Evolutionary conservation across 148 eudicot species (phyloP), one percentile per base, ranked within the genome.

Genomic region (Selenicereus undatus): DNA sequence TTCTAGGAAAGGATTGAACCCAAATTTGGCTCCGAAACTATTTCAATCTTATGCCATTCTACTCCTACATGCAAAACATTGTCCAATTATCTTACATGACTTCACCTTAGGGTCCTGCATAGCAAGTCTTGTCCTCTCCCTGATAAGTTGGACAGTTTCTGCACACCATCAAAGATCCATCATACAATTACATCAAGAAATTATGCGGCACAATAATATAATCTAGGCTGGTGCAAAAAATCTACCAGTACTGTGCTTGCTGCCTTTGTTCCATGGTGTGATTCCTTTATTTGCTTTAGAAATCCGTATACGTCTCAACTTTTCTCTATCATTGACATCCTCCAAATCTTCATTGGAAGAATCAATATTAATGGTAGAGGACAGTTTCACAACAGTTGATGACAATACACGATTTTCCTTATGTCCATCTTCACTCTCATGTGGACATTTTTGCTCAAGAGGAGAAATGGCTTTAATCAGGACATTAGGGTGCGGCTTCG

Each of bases 71-170:
- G 54, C 71, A 66, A 26, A 66, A 66, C 71, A 66, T 27, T 22
- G 60, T 54, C 65, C 85, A 83, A 86, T 73, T 27, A 83, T 76
- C 96, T 93, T 91, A 90, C 93, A 91, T 91, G 94, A 90, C 97
- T 85, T 93, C 97, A 96, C 99, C 99, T 96, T 91, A 86, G 93
- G 98, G 83, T 84, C 79, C 91, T 92, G 97, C 99, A 96, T 96
- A 81, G 99, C 99, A 80, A 96, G 90, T 84, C 76, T 89, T 54
- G 99, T 96, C 80, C 92, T 90, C 89, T 92, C 99, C 84, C 71
- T 91, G 84, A 96, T 96, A 79, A 84, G 87, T 73, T 77, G 87
- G 76, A 83, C 82, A 54, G 97, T 96, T 82, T 92, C 99, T 96
- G 98, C 90, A 91, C 72, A 86, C 35, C 26, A 79, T 70, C 48